Evolutionary conservation across 805 yeast species (phyloP).

Genomic region (Cyberlindnera suaveolens): DNA sequence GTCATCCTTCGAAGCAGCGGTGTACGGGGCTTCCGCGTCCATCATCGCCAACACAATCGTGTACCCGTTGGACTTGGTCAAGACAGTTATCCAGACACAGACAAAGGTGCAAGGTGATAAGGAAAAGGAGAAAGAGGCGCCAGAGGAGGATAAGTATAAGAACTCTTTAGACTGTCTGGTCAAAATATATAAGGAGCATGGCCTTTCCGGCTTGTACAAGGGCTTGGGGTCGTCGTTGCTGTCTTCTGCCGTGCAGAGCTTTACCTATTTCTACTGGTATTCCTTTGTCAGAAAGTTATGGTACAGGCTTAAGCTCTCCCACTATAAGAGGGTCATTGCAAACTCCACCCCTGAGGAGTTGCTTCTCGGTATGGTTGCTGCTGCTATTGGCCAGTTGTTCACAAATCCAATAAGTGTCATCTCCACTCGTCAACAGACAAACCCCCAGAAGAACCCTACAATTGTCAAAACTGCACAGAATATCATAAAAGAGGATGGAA

Average conservation of each 20-base stretch:
- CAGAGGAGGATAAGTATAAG: slow-evolving; percentile 32
- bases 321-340: slow-evolving; percentile 18
- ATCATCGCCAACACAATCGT: slow-evolving; percentile 72
- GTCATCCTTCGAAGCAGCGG: slow-evolving; percentile 64
- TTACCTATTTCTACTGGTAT: slow-evolving; percentile 86
- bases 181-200: slow-evolving; percentile 51
- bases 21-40: slow-evolving; percentile 79
- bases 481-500: slow-evolving; percentile 57
- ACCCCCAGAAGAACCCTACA: slow-evolving; percentile 25
- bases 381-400: slow-evolving; percentile 72
- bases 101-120: slow-evolving; percentile 14
- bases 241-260: slow-evolving; percentile 72
- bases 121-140: slow-evolving; percentile 1
- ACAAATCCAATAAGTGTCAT: slow-evolving; percentile 78
- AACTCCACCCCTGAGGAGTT: slow-evolving; percentile 62
- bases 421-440: slow-evolving; percentile 61
- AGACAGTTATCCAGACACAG: slow-evolving; percentile 74
- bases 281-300: slow-evolving; percentile 58
- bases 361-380: slow-evolving; percentile 71
- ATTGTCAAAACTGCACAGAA: slow-evolving; percentile 40
- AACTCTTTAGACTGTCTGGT: slow-evolving; percentile 57
- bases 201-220: slow-evolving; percentile 62
- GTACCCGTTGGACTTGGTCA: slow-evolving; percentile 75
- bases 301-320: slow-evolving; percentile 26
- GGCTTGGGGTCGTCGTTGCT: slow-evolving; percentile 63